Base-by-base conservation (phyloP, 2,329 filamentous ascomycete species). In the Venturia oleaginea region DNA sequence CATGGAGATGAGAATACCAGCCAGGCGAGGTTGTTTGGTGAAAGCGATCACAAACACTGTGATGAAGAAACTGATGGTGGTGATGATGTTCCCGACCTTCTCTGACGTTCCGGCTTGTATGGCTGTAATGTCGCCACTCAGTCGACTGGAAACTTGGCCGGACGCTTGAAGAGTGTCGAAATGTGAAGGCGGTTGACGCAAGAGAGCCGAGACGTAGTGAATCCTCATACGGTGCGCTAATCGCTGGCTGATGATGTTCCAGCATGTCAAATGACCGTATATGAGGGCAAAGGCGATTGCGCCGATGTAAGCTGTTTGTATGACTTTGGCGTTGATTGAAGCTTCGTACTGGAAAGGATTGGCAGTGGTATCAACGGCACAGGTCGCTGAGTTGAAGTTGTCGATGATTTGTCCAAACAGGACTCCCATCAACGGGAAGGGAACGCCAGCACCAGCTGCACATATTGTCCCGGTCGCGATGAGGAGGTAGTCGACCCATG, bases 71-170 rank as follows among this genome's bases (percentile, higher is more conserved):
- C 84, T 84, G 11, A 83, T 72, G 61, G 81, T 85, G 30, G 82
- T 80, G 4, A 90, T 78, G 67, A 83, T 81, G 40, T 88, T 83
- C 62, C 86, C 86, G 19, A 88, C 86, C 72, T 90, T 90, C 73
- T 90, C 87, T 1, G 84, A 86, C 0, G 86, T 88, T 17, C 87
- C 87, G 0, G 82, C 81, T 69, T 87, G 86, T 62, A 90, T 84
- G 0, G 83, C 82, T 13, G 46, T 51, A 7, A 51, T 51, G 13
- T 51, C 46, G 46, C 46, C 46, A 27, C 46, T 51, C 22, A 51
- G 17, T 27, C 86, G 46, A 27, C 40, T 61, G 19, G 59, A 61
- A 24, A 61, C 59, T 30, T 61, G 59, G 17, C 59, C 59, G 27
- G 59, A 61, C 3, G 34, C 40, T 40, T 42, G 34, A 11, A 86